Percentiles rank a stretch among this genome's conserved stretches.
phyloP scores from a whole-genome alignment of 2,329 filamentous ascomycete species.

The Cordyceps tenuipes region DNA sequence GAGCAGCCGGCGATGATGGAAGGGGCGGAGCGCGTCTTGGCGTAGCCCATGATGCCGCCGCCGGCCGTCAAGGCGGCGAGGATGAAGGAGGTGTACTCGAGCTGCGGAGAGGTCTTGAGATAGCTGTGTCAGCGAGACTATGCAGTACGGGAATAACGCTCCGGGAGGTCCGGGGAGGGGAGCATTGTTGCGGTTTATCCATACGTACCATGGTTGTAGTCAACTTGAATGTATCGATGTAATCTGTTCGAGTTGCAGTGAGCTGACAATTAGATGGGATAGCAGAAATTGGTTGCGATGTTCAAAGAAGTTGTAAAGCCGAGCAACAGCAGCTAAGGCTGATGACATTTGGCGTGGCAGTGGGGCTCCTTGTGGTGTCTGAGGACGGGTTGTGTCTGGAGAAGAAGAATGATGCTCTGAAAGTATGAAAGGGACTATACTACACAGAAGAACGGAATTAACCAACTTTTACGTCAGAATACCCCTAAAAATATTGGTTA shows the following conservation, averaged over 20 bases:
- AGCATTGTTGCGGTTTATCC: too few relatives aligned
- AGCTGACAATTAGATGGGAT: not conserved
- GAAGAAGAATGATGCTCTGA: too few relatives aligned
- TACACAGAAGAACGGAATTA: too few relatives aligned
- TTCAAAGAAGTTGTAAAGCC: not conserved
- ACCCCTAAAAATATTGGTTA: too few relatives aligned
- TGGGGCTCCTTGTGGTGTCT: not conserved
- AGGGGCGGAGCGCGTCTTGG: slow-evolving; percentile 75
- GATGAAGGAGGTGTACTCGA: slow-evolving; percentile 58
- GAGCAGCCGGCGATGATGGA: slow-evolving; percentile 77
- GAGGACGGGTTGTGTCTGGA: too few relatives aligned
- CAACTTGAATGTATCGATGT: not conserved
- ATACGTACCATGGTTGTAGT: not conserved
- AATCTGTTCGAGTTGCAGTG: not conserved
- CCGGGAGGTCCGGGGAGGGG: not conserved
- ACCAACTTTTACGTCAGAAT: too few relatives aligned
- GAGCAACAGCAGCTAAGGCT: slow-evolving; percentile 5
- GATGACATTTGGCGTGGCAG: slow-evolving; percentile 12
- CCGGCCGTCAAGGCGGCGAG: slow-evolving; percentile 76
- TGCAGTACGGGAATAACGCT: not conserved
- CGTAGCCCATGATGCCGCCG: slow-evolving; percentile 81
- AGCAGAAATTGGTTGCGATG: not conserved
- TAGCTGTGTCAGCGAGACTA: not conserved
- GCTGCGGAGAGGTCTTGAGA: slow-evolving; percentile 14
- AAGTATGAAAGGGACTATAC: too few relatives aligned